A percentile compares a stretch with the other conserved stretches of the same genome.
Evolutionary conservation across 2,329 filamentous ascomycete species (phyloP).

Genomic region (Leptoxyphium fumago): DNA sequence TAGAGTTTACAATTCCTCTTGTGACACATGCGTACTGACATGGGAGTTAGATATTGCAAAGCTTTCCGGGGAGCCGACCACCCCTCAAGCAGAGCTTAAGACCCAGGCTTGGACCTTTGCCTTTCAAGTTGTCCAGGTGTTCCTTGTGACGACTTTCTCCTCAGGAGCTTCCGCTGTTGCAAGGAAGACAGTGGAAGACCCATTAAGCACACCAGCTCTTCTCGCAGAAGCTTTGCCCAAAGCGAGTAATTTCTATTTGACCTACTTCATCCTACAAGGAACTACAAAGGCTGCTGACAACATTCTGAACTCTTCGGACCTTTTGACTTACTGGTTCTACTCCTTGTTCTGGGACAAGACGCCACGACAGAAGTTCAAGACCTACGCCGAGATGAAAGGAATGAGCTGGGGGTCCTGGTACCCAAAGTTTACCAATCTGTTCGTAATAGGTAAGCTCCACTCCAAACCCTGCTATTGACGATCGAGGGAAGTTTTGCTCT

Average conservation of each 20-base stretch:
- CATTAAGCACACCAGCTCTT: slow-evolving; percentile 16
- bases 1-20: not conserved
- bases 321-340: slow-evolving; percentile 19
- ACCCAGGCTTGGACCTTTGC: slow-evolving; percentile 25
- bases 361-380: slow-evolving; percentile 31
- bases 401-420: slow-evolving; percentile 32
- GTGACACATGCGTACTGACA: not conserved
- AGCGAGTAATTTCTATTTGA: slow-evolving; percentile 27
- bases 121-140: slow-evolving; percentile 28
- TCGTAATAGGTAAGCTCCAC: slow-evolving; percentile 16
- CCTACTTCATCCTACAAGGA: slow-evolving; percentile 26
- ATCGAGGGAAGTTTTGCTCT: not conserved
- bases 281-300: slow-evolving; percentile 16
- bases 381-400: slow-evolving; percentile 27
- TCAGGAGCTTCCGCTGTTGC: slow-evolving; percentile 23
- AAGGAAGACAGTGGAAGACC: slow-evolving; percentile 19
- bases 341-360: slow-evolving; percentile 25
- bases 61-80: slow-evolving; percentile 23
- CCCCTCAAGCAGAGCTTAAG: slow-evolving; percentile 29
- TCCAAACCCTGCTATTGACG: not conserved
- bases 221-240: slow-evolving; percentile 23
- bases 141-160: slow-evolving; percentile 26
- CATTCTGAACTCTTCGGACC: slow-evolving; percentile 19
- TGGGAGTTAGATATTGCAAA: slow-evolving; percentile 13
- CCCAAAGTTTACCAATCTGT: slow-evolving; percentile 33